Base-by-base conservation (phyloP, 23 red algal species). In the Gracilaria gracilis region DNA sequence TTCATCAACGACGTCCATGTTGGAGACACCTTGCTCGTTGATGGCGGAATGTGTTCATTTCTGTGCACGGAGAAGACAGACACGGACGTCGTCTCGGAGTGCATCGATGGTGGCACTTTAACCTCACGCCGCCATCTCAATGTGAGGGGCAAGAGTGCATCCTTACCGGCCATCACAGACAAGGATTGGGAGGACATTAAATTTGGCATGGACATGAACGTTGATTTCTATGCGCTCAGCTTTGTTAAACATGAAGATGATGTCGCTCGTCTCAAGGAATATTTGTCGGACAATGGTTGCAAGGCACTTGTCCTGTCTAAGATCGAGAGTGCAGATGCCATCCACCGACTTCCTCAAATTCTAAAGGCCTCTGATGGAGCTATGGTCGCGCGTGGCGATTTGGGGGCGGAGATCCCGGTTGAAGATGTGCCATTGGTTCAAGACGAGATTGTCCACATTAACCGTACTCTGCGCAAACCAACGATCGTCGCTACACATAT, bases 121-220 rank as follows among this genome's bases (percentile, higher is more conserved):
- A 99, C 97, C 2, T 94, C 90, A 40, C 94, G 97, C 13, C 91
- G 97, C 9, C 97, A 99, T 82, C 92, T 99, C 17, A 99, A 99
- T 73, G 97, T 99, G 3, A 91, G 97, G 50, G 97, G 97, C 69
- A 99, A 99, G 94, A 93, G 83, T 23, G 97, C 97, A 23, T 96
- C 94, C 7, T 83, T 99, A 13, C 97, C 97, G 15, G 97, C 97
- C 1, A 96, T 99, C 39, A 99, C 97, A 11, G 94, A 96, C 29
- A 99, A 99, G 82, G 97, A 99, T 91, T 99, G 97, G 97, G 89
- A 96, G 40, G 97, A 99, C 69, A 99, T 99, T 49, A 83, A 93
- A 66, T 96, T 99, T 83, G 97, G 97, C 4, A 85, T 99, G 54
- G 58, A 93, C 20, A 94, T 84, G 58, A 86, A 89, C 29, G 97